A percentile compares a stretch with the other conserved stretches of the same genome.
Evolutionary conservation across 2,329 filamentous ascomycete genomes (phyloP).

Genomic region (Waltergamsia citrina): DNA sequence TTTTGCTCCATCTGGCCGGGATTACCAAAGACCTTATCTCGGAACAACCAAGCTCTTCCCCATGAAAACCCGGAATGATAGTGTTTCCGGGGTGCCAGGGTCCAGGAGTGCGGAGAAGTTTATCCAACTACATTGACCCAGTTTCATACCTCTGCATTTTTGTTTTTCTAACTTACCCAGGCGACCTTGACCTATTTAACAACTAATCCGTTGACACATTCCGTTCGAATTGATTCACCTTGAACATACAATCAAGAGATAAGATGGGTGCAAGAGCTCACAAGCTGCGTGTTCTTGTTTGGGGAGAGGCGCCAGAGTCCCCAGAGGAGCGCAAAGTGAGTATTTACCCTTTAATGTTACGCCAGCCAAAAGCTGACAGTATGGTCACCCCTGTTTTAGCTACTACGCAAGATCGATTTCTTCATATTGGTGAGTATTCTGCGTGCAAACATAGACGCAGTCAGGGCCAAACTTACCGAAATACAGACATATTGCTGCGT

Average conservation of each 20-base stretch:
- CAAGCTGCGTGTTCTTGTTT: background rate
- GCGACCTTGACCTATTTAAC: no score
- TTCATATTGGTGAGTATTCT: constrained; percentile 5
- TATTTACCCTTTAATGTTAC: background rate
- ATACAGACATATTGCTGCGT: constrained; percentile 10
- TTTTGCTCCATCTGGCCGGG: no score
- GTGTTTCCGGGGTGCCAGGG: background rate
- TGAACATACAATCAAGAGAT: background rate
- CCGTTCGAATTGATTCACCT: no score
- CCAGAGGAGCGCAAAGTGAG: constrained; percentile 5
- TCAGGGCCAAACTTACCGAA: background rate
- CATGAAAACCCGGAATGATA: no score
- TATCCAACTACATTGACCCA: no score
- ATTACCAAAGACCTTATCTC: no score
- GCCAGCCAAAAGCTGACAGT: no score
- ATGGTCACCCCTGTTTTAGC: background rate
- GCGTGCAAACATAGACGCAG: background rate
- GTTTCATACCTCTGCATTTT: no score
- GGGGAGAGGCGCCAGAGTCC: background rate
- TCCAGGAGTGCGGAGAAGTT: background rate
- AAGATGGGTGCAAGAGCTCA: background rate
- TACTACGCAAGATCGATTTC: constrained; percentile 5
- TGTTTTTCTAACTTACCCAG: background rate
- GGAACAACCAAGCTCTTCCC: no score
- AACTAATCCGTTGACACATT: no score